Conservation (phyloP, 2,329 filamentous ascomycete species). For the Neopestalotiopsis sp. region DNA sequence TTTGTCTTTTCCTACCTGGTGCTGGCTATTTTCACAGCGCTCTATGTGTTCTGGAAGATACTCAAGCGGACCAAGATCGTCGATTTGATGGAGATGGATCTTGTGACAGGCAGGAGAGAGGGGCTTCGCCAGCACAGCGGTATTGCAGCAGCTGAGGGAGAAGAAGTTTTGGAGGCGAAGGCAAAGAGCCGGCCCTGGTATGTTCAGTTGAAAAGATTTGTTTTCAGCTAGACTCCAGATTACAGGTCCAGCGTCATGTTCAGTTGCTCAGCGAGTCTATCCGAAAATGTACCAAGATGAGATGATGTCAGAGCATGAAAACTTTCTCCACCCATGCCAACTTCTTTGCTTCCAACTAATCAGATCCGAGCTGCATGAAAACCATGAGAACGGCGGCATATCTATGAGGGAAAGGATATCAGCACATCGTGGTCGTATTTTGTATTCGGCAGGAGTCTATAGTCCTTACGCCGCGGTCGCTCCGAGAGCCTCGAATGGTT, state of each 20-base stretch:
- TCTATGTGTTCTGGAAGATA: conserved; percentile 35
- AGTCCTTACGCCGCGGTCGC: conserved; percentile 29
- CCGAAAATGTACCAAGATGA: not conserved
- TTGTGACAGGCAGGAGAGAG: conserved; percentile 32
- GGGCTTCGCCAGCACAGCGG: not conserved
- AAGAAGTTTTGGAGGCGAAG: not conserved
- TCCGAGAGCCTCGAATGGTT: conserved; percentile 29
- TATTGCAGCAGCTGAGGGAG: conserved; percentile 10
- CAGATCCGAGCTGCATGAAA: conserved; percentile 23
- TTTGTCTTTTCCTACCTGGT: conserved; percentile 36
- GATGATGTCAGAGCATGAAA: not conserved
- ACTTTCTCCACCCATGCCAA: not conserved
- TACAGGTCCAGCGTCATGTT: not conserved
- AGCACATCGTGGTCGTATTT: not conserved
- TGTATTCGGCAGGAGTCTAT: no score
- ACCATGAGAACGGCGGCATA: conserved; percentile 27
- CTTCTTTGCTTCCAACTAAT: not conserved
- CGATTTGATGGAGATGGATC: conserved; percentile 26
- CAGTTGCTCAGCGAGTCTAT: no score
- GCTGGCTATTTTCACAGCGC: conserved; percentile 30
- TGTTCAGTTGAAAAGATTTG: conserved; percentile 25
- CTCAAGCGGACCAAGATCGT: conserved; percentile 33
- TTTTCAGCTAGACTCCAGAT: conserved; percentile 18
- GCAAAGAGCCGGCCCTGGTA: conserved; percentile 22
- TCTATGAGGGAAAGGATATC: not conserved